Base-by-base conservation (phyloP, 257 asterid species). In the Scutellaria barbata region DNA sequence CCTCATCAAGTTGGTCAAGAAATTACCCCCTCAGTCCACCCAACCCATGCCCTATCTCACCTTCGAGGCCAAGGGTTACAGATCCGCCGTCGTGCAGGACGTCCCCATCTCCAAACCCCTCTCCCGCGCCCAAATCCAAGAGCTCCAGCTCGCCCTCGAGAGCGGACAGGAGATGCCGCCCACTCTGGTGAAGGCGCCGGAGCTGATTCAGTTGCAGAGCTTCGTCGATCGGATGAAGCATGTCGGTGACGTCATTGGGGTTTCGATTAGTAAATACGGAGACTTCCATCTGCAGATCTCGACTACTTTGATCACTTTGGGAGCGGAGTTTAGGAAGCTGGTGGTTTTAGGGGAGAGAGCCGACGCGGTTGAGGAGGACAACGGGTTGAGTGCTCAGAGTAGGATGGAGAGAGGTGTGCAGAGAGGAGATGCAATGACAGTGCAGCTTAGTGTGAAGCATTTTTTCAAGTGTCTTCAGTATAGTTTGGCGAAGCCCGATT, bases 61-160 rank as follows among this genome's bases (percentile, higher is more conserved):
- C 0, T 80, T 94, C 55, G 99, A 94, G 80, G 89, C 99, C 1
- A 82, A 83, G 42, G 97, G 97, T 18, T 62, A 81, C 74, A 86
- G 69, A 46, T 89, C 97, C 74, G 90, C 99, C 54, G 96, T 91
- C 54, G 84, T 94, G 22, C 98, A 94, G 74, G 99, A 94, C 76
- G 97, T 94, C n/a, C 98, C 99, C 13, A 78, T 91, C 10, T 94
- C 98, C 12, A 89, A 94, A 63, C 99, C 98, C 33, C 62, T 94
- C 35, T 85, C 96, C 0, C 84, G 99, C 42, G 83, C 85, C 66
- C 93, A 89, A 47, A 74, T 94, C 35, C 81, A 71, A 9, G 97
- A 91, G 74, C 88, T 94, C 8, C 92, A 91, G 70, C 70, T 79
- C 50, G 94, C 96, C 6, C 81, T 94, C 5, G 92, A 84, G 16